Evolutionary conservation across 345 rosid genomes (phyloP).

Genomic region (Arabidopsis thaliana): DNA sequence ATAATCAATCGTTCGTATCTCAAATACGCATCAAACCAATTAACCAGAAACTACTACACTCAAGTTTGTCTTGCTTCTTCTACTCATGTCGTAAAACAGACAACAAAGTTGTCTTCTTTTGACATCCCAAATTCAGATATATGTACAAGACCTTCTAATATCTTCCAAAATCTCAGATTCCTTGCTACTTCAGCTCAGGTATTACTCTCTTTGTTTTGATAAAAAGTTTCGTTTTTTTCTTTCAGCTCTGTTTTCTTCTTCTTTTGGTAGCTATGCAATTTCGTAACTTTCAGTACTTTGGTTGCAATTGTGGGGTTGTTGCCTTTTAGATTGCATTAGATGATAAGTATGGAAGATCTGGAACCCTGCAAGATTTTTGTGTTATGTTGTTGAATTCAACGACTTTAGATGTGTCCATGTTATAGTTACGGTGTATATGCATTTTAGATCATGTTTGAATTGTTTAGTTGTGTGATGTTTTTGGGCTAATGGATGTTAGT

Average conservation of each 20-base stretch:
- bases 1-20: conserved; percentile 34
- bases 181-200: conserved; percentile 47
- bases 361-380: conserved; percentile 1
- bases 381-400: neutral
- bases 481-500: conserved; percentile 12
- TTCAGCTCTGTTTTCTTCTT: neutral
- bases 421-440: neutral
- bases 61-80: conserved; percentile 28
- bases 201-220: neutral
- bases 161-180: conserved; percentile 30
- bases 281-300: neutral
- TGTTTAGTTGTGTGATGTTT: conserved; percentile 6
- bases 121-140: conserved; percentile 37
- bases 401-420: neutral
- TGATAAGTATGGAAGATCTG: conserved; percentile 6
- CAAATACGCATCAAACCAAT: conserved; percentile 40
- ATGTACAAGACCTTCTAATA: conserved; percentile 7
- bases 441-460: neutral
- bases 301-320: neutral
- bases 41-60: conserved; percentile 36
- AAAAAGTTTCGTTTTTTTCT: neutral
- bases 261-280: neutral
- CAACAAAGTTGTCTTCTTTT: conserved; percentile 30
- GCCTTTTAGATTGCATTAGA: conserved; percentile 14
- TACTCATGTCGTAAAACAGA: conserved; percentile 30